Evolutionary conservation across 1,284 basidiomycete genomes (phyloP).

Genomic region (Austroboletus rostrupii): DNA sequence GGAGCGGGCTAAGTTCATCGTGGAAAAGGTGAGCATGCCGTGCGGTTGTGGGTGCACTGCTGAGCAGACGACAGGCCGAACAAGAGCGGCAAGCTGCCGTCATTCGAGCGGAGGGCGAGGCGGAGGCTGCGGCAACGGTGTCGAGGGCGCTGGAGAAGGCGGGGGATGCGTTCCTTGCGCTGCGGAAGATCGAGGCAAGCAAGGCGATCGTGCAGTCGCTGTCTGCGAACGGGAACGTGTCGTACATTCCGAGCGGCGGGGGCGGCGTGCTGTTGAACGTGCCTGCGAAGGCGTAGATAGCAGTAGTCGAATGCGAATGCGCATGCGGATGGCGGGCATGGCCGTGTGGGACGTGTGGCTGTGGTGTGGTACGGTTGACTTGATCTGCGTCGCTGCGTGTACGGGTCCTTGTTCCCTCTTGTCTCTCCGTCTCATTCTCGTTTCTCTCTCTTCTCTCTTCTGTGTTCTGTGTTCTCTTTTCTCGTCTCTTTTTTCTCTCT

Average conservation of each 20-base stretch:
- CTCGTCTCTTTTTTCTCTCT: conserved; percentile 38
- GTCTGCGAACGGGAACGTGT: conserved; percentile 76
- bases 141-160: conserved; percentile 91
- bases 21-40: conserved; percentile 74
- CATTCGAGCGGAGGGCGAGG: conserved; percentile 97
- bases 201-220: conserved; percentile 92
- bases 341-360: conserved; percentile 20
- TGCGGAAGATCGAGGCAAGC: conserved; percentile 96
- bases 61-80: conserved; percentile 65
- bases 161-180: conserved; percentile 92
- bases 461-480: conserved; percentile 47
- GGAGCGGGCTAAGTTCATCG: conserved; percentile 97
- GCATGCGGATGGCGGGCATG: conserved; percentile 10
- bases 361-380: conserved; percentile 20
- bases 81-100: conserved; percentile 99
- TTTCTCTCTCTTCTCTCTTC: conserved; percentile 35
- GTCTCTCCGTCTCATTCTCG: conserved; percentile 22
- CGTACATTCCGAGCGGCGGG: conserved; percentile 80
- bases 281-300: conserved; percentile 52
- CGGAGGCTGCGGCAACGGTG: conserved; percentile 93
- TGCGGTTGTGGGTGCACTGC: conserved; percentile 5
- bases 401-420: conserved; percentile 15
- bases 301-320: background rate
- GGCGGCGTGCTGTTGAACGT: conserved; percentile 83
- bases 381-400: conserved; percentile 21